These are phyloP conservation scores for Taiozyma sp. DNA, from an alignment of 1,139 yeast species.

Conservation along the genomic window DNA sequence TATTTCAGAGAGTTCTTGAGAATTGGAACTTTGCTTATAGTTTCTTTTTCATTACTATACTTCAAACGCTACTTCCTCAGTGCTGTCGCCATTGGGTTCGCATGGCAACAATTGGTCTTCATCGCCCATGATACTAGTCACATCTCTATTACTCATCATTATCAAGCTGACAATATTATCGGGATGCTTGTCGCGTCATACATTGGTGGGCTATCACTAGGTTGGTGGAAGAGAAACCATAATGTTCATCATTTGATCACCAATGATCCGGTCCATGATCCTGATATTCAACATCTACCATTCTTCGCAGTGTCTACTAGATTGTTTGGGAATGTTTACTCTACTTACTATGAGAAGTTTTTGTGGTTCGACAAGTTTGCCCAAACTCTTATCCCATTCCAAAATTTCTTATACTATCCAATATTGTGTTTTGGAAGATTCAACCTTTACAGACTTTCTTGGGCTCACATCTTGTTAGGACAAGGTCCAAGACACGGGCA, in stretches of 20 bases:
- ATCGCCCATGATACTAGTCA: constrained; percentile 93
- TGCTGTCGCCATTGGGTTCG: constrained; percentile 65
- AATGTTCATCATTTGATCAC: constrained; percentile 87
- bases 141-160: constrained; percentile 75
- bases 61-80: constrained; percentile 45
- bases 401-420: constrained; percentile 72
- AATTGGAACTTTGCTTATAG: constrained; percentile 48
- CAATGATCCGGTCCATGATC: constrained; percentile 90
- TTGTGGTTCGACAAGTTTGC: constrained; percentile 70
- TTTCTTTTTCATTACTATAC: constrained; percentile 47
- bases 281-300: constrained; percentile 90
- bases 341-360: constrained; percentile 71
- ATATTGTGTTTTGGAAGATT: constrained; percentile 81
- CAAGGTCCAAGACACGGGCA: constrained; percentile 76
- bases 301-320: constrained; percentile 82
- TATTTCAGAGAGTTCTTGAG: constrained; percentile 65
- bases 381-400: constrained; percentile 51
- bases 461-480: constrained; percentile 69
- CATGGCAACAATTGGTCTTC: constrained; percentile 89
- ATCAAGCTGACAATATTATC: constrained; percentile 69
- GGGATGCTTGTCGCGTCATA: constrained; percentile 75
- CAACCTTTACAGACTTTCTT: constrained; percentile 75
- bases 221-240: constrained; percentile 95
- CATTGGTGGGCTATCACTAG: constrained; percentile 83
- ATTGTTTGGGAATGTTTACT: constrained; percentile 62